Conservation (phyloP, 805 yeast species). For the Pichia nakasei region DNA sequence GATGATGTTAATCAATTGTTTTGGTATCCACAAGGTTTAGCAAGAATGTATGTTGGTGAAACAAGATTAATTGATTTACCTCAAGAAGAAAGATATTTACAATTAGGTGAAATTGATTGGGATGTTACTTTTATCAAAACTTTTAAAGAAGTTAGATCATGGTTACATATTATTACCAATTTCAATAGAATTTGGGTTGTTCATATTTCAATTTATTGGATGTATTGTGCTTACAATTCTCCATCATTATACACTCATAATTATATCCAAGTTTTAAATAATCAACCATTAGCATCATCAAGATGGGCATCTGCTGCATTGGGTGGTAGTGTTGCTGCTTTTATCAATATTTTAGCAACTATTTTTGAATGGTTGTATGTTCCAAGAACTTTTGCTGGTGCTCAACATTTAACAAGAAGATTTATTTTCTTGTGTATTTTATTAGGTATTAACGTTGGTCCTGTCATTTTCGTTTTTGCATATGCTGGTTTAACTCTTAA, state of each 20-base stretch:
- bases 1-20: constrained; percentile 98
- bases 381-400: constrained; percentile 98
- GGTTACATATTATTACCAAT: constrained; percentile 93
- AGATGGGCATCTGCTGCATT: constrained; percentile 89
- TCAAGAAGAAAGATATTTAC: constrained; percentile 77
- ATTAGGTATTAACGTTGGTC: constrained; percentile 68
- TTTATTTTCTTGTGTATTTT: constrained; percentile 63
- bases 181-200: constrained; percentile 98
- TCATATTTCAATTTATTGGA: constrained; percentile 87
- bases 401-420: constrained; percentile 90
- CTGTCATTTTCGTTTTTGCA: constrained; percentile 77
- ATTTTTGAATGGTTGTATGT: constrained; percentile 91
- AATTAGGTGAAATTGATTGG: constrained; percentile 93
- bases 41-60: constrained; percentile 84
- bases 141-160: constrained; percentile 89
- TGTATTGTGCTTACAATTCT: constrained; percentile 87
- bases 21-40: constrained; percentile 99
- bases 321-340: constrained; percentile 82
- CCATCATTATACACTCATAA: constrained; percentile 84
- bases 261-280: constrained; percentile 74
- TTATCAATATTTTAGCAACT: constrained; percentile 81
- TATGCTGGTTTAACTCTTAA: constrained; percentile 60
- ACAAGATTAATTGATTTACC: constrained; percentile 86
- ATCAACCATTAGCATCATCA: constrained; percentile 83
- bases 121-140: constrained; percentile 88